Evolutionary conservation across 2,329 filamentous ascomycete genomes (phyloP).

Genomic region (Sclerotinia trifoliorum): DNA sequence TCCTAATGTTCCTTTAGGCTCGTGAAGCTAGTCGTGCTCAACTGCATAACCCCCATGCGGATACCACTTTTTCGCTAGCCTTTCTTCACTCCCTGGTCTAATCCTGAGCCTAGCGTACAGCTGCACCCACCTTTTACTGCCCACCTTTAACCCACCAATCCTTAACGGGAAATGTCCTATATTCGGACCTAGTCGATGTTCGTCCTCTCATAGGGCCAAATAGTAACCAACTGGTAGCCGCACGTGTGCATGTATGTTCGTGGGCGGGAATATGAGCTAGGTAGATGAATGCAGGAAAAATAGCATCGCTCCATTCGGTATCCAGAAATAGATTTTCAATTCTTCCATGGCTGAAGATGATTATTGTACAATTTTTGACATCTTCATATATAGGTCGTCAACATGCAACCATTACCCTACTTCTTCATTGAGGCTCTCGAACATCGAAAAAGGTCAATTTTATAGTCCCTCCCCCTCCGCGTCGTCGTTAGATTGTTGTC

Average conservation of each 20-base stretch:
- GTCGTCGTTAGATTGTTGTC: conserved; percentile 12
- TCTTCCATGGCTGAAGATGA: conserved; percentile 21
- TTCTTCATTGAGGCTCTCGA: conserved; percentile 23
- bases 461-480: conserved; percentile 12
- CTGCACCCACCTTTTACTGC: conserved; percentile 19
- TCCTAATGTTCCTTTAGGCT: conserved; percentile 15
- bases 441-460: conserved; percentile 16
- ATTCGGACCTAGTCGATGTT: conserved; percentile 19
- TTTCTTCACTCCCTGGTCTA: conserved; percentile 10
- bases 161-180: conserved; percentile 18
- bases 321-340: conserved; percentile 24
- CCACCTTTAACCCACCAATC: conserved; percentile 11
- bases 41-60: conserved; percentile 13
- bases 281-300: conserved; percentile 39
- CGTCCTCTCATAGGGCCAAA: conserved; percentile 24
- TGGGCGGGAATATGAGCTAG: conserved; percentile 37
- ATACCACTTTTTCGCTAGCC: conserved; percentile 9
- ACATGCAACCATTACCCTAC: conserved; percentile 20
- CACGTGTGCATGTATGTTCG: conserved; percentile 36
- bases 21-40: conserved; percentile 7
- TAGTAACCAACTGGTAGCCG: conserved; percentile 33
- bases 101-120: neutral
- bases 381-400: conserved; percentile 22
- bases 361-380: conserved; percentile 10
- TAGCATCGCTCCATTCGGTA: conserved; percentile 39